Base-by-base conservation (phyloP, 345 rosid species). In the Gossypium thurberi region DNA sequence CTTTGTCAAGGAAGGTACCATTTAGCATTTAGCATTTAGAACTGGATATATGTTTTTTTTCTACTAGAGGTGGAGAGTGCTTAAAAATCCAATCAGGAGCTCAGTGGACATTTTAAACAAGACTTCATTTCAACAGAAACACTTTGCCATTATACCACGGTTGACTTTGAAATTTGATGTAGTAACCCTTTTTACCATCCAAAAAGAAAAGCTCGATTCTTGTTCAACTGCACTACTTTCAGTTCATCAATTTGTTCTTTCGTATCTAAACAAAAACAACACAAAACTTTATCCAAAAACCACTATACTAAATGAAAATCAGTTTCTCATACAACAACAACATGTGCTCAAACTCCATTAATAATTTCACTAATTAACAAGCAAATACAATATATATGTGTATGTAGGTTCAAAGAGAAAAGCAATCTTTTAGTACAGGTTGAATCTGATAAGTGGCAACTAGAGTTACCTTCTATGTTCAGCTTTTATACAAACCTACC, bases 351-450 rank as follows among this genome's bases (percentile, higher is more conserved):
- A 28, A 28, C 43, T 40, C 12, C 63, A 48, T 25, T 12, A 50
- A 71, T 61, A 79, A 64, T 20, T 68, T 46, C 25, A 26, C 37
- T 43, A 67, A 58, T 81, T 76, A 82, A 82, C 87, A 21, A 17
- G 5, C 40, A 33, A 33, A 33, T 5, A 33, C 40, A 33, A 33
- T 33, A 33, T 33, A 81, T 25, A 53, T 18, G n/a, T 53, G 47
- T 13, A 20, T 48, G 43, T 21, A 25, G 18, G 26, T 50, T 67
- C 33, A 4, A 8, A 63, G 15, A 4, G 20, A 13, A 13, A 37
- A 2, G 50, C 18, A 48, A 43, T 18, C 13, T 48, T 8, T 23
- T 20, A 65, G 33, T 20, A 65, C 5, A 42, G 67, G 52, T 75
- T 23, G 68, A 74, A 12, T 47, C 28, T 18, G 20, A 17, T 56